Evolutionary conservation across 169 alveolate species (phyloP).

Genomic region (Plasmodium falciparum): DNA sequence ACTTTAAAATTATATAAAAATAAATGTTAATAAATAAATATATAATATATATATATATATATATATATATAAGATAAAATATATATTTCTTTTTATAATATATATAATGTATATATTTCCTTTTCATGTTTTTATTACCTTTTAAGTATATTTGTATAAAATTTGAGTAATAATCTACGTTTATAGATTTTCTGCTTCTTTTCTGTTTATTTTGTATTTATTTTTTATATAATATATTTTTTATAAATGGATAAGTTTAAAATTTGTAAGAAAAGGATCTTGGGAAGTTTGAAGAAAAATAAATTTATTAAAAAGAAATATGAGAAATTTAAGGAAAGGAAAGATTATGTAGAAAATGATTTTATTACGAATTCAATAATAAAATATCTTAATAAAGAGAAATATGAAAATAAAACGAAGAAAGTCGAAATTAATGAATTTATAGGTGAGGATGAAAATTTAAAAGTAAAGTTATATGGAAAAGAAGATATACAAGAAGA

Average conservation of each 20-base stretch:
- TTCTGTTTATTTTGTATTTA: neutral
- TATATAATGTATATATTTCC: too few species aligned
- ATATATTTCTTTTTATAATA: too few species aligned
- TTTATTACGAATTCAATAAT: conserved; percentile 49
- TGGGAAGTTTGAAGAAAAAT: conserved; percentile 19
- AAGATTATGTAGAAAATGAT: neutral
- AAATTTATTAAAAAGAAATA: conserved; percentile 24
- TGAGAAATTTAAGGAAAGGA: neutral
- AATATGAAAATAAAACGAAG: conserved; percentile 29
- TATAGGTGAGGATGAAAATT: conserved; percentile 15
- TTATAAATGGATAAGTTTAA: conserved; percentile 62
- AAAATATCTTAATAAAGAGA: conserved; percentile 48
- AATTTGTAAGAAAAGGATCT: conserved; percentile 35
- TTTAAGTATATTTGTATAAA: too few species aligned
- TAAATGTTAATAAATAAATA: too few species aligned
- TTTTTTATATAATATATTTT: neutral
- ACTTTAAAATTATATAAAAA: too few species aligned
- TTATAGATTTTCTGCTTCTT: neutral
- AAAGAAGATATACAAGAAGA: conserved; percentile 30
- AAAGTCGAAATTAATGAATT: conserved; percentile 13
- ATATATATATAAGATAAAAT: too few species aligned
- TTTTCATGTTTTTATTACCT: too few species aligned
- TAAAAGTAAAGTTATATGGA: conserved; percentile 37
- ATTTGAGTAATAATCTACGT: neutral
- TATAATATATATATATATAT: too few species aligned